Evolutionary conservation across 306 rosid species (phyloP), one percentile per base, ranked within the genome.

Genomic region (Ceratonia siliqua): DNA sequence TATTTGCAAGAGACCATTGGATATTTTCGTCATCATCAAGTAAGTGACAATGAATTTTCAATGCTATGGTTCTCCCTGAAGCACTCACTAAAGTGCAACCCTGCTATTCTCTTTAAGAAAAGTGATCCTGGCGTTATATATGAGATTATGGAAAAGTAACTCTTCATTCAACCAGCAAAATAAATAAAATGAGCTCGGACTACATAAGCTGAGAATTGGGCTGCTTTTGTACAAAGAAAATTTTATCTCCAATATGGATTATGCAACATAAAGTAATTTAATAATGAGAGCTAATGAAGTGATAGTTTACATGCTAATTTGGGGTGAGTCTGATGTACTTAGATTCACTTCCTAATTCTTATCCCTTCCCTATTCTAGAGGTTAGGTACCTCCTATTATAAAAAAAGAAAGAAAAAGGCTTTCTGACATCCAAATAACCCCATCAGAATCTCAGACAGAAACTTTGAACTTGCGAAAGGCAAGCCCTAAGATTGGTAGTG

Each of bases 401-500:
- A n/a, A n/a, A n/a, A n/a, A n/a, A n/a, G n/a, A n/a, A 91, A 76
- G 21, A 87, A 87, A 70, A 70, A 81, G 15, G 81, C 84, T 68
- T 82, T 87, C 52, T 81, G 90, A 70, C 80, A 78, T 61, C 83
- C 88, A 0, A 59, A 52, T n/a, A 21, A 32, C 85, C 50, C 80
- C 94, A 28, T 75, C 80, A 10, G 85, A 79, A 46, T 67, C 84
- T 94, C 93, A 88, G 64, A 87, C 85, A 18, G 90, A 75, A 83
- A 73, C 73, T 81, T 85, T 83, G 70, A 87, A 83, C 88, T 87
- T 91, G 62, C 87, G 79, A 28, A 82, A 87, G 65, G 90, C 94
- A 75, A 91, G 90, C 24, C 94, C 96, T 22, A 91, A 85, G 59
- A 83, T 74, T 5, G 89, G 89, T 80, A 91, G 32, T 8, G 86